A percentile compares a stretch with the other conserved stretches of the same genome.
These are phyloP conservation scores for Penicillium sp. DNA, from an alignment of 2,329 filamentous ascomycete species.

Conservation along the genomic window DNA sequence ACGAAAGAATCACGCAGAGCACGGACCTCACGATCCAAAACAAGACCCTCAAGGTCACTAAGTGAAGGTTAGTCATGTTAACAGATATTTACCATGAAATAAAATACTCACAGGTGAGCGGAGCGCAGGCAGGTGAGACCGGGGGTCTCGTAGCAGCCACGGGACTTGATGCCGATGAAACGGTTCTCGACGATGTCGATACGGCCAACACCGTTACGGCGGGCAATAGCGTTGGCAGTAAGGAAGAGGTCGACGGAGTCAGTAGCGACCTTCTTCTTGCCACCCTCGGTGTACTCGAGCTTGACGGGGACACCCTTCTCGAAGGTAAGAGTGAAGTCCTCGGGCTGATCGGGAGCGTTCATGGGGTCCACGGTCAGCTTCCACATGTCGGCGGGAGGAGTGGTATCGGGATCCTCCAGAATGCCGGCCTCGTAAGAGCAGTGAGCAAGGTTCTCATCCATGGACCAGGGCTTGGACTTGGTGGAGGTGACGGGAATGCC, in stretches of 20 bases:
- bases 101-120: slow-evolving; percentile 51
- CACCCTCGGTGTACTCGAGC: slow-evolving; percentile 56
- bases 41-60: slow-evolving; percentile 52
- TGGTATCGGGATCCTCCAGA: slow-evolving; percentile 54
- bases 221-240: slow-evolving; percentile 68
- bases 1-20: slow-evolving; percentile 70
- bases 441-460: slow-evolving; percentile 61
- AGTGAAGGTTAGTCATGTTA: slow-evolving; percentile 7
- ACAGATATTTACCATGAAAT: slow-evolving; percentile 30
- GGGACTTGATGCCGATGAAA: slow-evolving; percentile 75
- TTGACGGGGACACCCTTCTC: slow-evolving; percentile 73
- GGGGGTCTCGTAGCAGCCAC: slow-evolving; percentile 71
- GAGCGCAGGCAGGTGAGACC: slow-evolving; percentile 36
- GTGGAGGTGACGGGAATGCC: slow-evolving; percentile 51
- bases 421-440: slow-evolving; percentile 71
- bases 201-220: slow-evolving; percentile 71
- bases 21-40: slow-evolving; percentile 67
- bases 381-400: slow-evolving; percentile 77
- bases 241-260: slow-evolving; percentile 72
- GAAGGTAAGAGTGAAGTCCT: slow-evolving; percentile 70
- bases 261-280: slow-evolving; percentile 57
- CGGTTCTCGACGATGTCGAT: slow-evolving; percentile 83
- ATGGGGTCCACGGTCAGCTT: slow-evolving; percentile 64
- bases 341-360: slow-evolving; percentile 67
- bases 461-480: slow-evolving; percentile 52